A percentile compares a stretch with the other conserved stretches of the same genome.
These are phyloP conservation scores for Lactarius psammicola DNA, from an alignment of 768 basidiomycete species.

Conservation along the genomic window DNA sequence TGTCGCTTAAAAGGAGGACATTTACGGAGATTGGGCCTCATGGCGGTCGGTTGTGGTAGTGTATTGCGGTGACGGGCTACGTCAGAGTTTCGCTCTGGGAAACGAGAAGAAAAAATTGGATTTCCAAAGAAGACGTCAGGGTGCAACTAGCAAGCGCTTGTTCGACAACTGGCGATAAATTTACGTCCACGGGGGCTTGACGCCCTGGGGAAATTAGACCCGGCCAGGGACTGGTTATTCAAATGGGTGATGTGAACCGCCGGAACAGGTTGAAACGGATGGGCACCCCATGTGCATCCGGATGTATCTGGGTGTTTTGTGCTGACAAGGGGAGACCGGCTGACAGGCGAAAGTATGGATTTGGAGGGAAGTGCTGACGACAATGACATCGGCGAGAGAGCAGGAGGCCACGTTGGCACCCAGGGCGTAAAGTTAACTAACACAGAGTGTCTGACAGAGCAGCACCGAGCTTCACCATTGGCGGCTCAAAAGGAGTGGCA, in stretches of 20 bases:
- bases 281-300: background rate
- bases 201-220: slow-evolving; percentile 25
- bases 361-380: background rate
- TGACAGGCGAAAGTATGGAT: background rate
- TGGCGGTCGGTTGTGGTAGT: slow-evolving; percentile 9
- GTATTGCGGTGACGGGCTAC: slow-evolving; percentile 20
- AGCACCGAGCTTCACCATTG: background rate
- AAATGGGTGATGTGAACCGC: background rate
- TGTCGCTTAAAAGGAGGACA: background rate
- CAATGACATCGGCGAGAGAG: background rate
- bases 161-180: slow-evolving; percentile 9
- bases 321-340: background rate
- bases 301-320: background rate
- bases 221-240: slow-evolving; percentile 5
- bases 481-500: background rate
- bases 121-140: slow-evolving; percentile 10
- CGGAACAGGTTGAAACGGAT: background rate
- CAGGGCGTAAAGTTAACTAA: slow-evolving; percentile 9
- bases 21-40: slow-evolving; percentile 20
- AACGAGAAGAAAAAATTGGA: background rate
- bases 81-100: slow-evolving; percentile 22
- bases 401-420: slow-evolving; percentile 1
- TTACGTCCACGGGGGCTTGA: slow-evolving; percentile 19
- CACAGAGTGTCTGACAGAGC: background rate
- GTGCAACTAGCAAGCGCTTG: slow-evolving; percentile 8